Percentiles rank a stretch among this genome's conserved stretches.
Conservation (phyloP, 768 basidiomycete species). For the Lactarius deliciosus region DNA sequence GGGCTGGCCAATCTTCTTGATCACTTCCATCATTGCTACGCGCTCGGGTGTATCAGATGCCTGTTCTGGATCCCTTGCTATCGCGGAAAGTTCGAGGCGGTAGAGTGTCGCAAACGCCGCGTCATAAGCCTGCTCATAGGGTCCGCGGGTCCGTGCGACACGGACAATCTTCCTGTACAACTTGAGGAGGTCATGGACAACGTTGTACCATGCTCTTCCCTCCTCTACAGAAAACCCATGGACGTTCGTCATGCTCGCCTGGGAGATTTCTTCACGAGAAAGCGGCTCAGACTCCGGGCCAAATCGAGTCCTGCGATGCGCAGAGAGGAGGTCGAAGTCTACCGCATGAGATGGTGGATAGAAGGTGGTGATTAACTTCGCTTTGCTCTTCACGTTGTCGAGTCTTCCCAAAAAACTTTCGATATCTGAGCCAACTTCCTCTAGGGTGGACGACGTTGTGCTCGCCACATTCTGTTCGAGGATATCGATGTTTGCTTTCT, state of each 20-base stretch:
- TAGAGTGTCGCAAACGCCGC: slow-evolving; percentile 38
- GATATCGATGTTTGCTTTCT: slow-evolving; percentile 41
- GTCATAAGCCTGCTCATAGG: slow-evolving; percentile 38
- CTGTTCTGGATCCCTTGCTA: slow-evolving; percentile 28
- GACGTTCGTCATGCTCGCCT: slow-evolving; percentile 24
- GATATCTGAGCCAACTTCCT: slow-evolving; percentile 23
- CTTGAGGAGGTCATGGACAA: slow-evolving; percentile 29
- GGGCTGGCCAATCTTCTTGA: slow-evolving; percentile 36
- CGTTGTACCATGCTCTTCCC: slow-evolving; percentile 32
- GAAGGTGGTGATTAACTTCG: slow-evolving; percentile 26
- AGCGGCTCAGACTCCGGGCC: slow-evolving; percentile 29
- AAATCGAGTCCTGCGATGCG: neutral
- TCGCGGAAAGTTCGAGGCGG: slow-evolving; percentile 33
- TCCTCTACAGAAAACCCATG: slow-evolving; percentile 32
- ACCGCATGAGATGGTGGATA: neutral
- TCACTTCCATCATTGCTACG: slow-evolving; percentile 34
- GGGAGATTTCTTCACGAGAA: slow-evolving; percentile 9
- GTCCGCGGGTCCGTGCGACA: slow-evolving; percentile 33
- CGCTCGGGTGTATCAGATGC: slow-evolving; percentile 33
- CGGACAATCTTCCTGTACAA: slow-evolving; percentile 32
- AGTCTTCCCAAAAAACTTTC: slow-evolving; percentile 15
- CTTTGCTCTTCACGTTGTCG: slow-evolving; percentile 21
- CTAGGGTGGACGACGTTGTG: slow-evolving; percentile 33
- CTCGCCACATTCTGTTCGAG: slow-evolving; percentile 40
- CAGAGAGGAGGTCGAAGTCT: slow-evolving; percentile 4